Conservation (phyloP, 495 filamentous ascomycete species). For the Penicillium coprophilum region DNA sequence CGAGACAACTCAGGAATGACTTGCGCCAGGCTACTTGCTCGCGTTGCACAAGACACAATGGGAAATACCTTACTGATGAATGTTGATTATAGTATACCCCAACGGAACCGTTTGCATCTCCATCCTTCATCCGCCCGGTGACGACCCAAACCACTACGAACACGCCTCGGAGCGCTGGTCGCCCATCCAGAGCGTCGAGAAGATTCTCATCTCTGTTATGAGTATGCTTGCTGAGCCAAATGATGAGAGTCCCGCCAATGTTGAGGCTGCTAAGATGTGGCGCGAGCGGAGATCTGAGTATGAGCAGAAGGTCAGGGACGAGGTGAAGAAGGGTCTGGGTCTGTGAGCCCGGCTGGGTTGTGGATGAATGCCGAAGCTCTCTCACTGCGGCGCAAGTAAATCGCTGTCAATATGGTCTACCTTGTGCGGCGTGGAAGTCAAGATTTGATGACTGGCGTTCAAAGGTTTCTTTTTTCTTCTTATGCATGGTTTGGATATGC, state of each 20-base stretch:
- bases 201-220: constrained; percentile 97
- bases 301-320: constrained; percentile 80
- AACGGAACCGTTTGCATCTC: constrained; percentile 94
- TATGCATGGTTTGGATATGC: constrained; percentile 27
- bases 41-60: background rate
- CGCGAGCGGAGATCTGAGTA: constrained; percentile 80
- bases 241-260: constrained; percentile 96
- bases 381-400: background rate
- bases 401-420: background rate
- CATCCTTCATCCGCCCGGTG: constrained; percentile 96
- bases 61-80: background rate
- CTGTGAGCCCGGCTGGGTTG: constrained; percentile 26
- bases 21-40: background rate
- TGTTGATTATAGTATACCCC: constrained; percentile 69
- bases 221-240: constrained; percentile 99
- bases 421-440: background rate
- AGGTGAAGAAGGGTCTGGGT: constrained; percentile 67
- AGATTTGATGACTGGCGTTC: constrained; percentile 26
- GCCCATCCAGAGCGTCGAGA: constrained; percentile 96
- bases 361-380: constrained; percentile 7
- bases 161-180: constrained; percentile 93
- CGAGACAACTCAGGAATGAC: background rate
- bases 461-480: constrained; percentile 17
- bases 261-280: constrained; percentile 99
- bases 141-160: constrained; percentile 99